Evolutionary conservation across 495 filamentous ascomycete species (phyloP).

Genomic region (Penicillium arizonense): DNA sequence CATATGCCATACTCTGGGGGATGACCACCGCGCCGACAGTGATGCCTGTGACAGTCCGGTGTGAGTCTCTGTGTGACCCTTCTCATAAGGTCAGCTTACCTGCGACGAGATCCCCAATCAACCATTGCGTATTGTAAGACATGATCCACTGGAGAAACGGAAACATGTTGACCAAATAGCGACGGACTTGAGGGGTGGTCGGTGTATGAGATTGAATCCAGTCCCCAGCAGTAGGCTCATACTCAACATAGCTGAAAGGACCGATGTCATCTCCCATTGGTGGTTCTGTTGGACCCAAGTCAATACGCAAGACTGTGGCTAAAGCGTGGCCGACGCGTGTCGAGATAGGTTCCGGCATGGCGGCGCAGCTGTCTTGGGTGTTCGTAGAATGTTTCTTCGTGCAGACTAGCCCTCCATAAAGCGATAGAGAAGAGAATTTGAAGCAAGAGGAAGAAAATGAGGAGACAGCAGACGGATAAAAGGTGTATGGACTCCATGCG

Average conservation of each 20-base stretch:
- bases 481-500: neutral
- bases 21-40: slow-evolving; percentile 93
- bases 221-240: slow-evolving; percentile 68
- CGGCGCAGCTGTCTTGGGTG: neutral
- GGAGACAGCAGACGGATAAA: neutral
- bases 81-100: slow-evolving; percentile 34
- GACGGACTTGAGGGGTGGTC: slow-evolving; percentile 42
- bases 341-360: slow-evolving; percentile 6
- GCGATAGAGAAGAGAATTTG: slow-evolving; percentile 1
- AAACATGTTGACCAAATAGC: slow-evolving; percentile 68
- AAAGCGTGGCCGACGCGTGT: slow-evolving; percentile 8
- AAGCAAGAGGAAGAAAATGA: slow-evolving; percentile 2
- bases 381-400: neutral
- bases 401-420: neutral
- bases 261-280: neutral
- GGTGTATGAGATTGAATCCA: slow-evolving; percentile 65
- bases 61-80: no score
- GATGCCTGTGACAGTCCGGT: slow-evolving; percentile 36
- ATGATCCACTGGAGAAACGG: slow-evolving; percentile 83
- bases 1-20: slow-evolving; percentile 97
- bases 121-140: slow-evolving; percentile 82
- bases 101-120: slow-evolving; percentile 81
- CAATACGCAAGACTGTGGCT: slow-evolving; percentile 1
- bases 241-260: slow-evolving; percentile 43
- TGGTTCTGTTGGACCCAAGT: neutral